These are phyloP conservation scores for Mucuna pruriens DNA, from an alignment of 306 rosid species.

Conservation along the genomic window DNA sequence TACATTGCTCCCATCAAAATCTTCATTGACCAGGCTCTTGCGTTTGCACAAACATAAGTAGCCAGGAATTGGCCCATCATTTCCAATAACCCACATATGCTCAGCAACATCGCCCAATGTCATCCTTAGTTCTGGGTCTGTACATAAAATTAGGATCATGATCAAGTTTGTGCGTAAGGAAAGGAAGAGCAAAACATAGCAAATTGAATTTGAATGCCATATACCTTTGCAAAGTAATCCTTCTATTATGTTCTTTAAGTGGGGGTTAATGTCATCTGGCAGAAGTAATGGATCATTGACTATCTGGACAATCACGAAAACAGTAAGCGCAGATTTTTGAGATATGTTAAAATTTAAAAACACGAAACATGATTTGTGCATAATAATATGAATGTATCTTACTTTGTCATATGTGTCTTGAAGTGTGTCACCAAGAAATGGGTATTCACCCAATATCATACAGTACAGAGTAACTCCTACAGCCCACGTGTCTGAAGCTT, in stretches of 20 bases:
- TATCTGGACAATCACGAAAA: constrained; percentile 62
- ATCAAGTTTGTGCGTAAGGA: neutral
- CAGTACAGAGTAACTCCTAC: constrained; percentile 97
- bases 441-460: constrained; percentile 86
- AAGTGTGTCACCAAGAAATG: constrained; percentile 97
- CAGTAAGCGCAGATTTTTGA: constrained; percentile 6
- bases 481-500: constrained; percentile 98
- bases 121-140: constrained; percentile 81
- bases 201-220: neutral
- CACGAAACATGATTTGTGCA: constrained; percentile 10
- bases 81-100: constrained; percentile 80
- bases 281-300: constrained; percentile 77
- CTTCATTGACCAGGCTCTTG: constrained; percentile 48
- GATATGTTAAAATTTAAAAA: constrained; percentile 34
- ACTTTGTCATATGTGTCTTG: constrained; percentile 98
- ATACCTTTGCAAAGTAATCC: constrained; percentile 95
- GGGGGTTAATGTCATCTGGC: constrained; percentile 76
- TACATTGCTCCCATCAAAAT: constrained; percentile 46
- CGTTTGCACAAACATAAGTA: constrained; percentile 88
- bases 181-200: neutral
- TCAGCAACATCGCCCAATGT: constrained; percentile 66
- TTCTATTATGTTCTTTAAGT: constrained; percentile 72
- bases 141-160: constrained; percentile 22
- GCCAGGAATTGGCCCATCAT: constrained; percentile 72
- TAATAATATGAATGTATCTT: constrained; percentile 10